Conservation (phyloP, 768 basidiomycete genomes). For the Lactarius hatsudake region DNA sequence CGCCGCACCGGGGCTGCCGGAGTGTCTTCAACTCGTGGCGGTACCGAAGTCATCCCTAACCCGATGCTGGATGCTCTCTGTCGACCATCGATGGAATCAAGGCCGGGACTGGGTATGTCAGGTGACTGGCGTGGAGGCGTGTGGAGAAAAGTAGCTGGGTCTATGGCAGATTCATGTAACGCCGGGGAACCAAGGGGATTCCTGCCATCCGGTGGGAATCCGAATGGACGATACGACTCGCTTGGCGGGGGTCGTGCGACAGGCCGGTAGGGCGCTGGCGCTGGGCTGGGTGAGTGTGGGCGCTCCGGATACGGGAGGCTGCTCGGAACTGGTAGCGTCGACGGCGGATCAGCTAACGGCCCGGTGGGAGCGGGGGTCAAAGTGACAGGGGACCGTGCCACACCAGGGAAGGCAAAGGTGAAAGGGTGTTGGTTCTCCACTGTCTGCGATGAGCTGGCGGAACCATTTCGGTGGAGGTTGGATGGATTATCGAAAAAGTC, state of each 20-base stretch:
- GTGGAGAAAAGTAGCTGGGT: constrained; percentile 22
- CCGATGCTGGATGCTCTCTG: constrained; percentile 39
- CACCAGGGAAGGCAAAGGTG: constrained; percentile 24
- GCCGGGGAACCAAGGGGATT: constrained; percentile 14
- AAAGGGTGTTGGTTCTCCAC: constrained; percentile 26
- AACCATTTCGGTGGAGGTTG: constrained; percentile 16
- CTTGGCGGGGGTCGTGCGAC: constrained; percentile 15
- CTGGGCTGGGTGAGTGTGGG: constrained; percentile 28
- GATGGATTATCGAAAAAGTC: constrained; percentile 28
- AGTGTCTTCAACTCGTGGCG: constrained; percentile 41
- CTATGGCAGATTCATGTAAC: constrained; percentile 18
- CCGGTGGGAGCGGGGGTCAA: constrained; percentile 21
- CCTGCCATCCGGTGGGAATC: constrained; percentile 20
- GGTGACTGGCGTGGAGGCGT: constrained; percentile 24
- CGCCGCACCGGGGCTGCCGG: constrained; percentile 51
- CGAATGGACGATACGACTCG: constrained; percentile 25
- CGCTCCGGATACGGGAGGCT: constrained; percentile 25
- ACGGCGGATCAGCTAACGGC: constrained; percentile 16
- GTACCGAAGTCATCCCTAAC: constrained; percentile 42
- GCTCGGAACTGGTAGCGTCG: constrained; percentile 16
- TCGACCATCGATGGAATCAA: constrained; percentile 11
- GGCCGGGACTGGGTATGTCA: constrained; percentile 12
- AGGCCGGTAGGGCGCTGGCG: constrained; percentile 18
- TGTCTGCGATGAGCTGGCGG: constrained; percentile 10
- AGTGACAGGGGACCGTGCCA: constrained; percentile 5